Conservation (phyloP, 1,139 yeast genomes). For the Debaryomycetaceae sp. region DNA sequence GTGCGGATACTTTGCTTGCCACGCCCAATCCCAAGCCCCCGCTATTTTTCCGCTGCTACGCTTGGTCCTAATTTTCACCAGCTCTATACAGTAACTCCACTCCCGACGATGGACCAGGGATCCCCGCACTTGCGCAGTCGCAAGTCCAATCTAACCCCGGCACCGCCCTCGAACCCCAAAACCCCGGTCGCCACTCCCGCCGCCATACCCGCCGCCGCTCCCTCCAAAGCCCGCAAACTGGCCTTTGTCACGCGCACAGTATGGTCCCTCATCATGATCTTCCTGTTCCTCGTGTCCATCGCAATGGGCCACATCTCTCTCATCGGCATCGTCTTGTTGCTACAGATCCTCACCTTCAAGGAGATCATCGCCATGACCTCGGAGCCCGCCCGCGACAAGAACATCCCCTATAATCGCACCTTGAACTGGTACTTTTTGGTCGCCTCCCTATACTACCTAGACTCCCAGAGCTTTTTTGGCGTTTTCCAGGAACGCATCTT, state of each 20-base stretch:
- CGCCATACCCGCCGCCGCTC: background rate
- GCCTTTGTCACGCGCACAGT: slow-evolving; percentile 82
- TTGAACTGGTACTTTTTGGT: slow-evolving; percentile 82
- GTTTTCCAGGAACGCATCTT: slow-evolving; percentile 39
- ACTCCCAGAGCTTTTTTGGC: slow-evolving; percentile 72
- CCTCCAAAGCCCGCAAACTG: slow-evolving; percentile 46
- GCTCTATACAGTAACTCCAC: too few relatives aligned
- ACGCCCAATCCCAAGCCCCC: too few relatives aligned
- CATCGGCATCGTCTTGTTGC: slow-evolving; percentile 55
- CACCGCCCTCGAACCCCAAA: too few relatives aligned
- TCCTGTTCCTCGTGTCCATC: slow-evolving; percentile 56
- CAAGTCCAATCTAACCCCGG: too few relatives aligned
- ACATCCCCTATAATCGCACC: slow-evolving; percentile 72
- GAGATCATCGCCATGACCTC: slow-evolving; percentile 85
- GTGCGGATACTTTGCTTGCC: too few relatives aligned
- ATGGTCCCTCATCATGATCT: slow-evolving; percentile 91
- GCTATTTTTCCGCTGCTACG: too few relatives aligned
- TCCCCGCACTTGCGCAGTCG: too few relatives aligned
- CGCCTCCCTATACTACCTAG: slow-evolving; percentile 78
- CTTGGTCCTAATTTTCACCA: too few relatives aligned
- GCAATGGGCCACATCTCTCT: slow-evolving; percentile 86
- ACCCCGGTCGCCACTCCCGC: too few relatives aligned
- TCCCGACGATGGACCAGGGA: too few relatives aligned
- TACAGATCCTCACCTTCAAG: slow-evolving; percentile 77
- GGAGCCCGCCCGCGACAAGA: slow-evolving; percentile 75